Evolutionary conservation across 1,284 basidiomycete species (phyloP).

Genomic region (Xerocomus nothofagi): DNA sequence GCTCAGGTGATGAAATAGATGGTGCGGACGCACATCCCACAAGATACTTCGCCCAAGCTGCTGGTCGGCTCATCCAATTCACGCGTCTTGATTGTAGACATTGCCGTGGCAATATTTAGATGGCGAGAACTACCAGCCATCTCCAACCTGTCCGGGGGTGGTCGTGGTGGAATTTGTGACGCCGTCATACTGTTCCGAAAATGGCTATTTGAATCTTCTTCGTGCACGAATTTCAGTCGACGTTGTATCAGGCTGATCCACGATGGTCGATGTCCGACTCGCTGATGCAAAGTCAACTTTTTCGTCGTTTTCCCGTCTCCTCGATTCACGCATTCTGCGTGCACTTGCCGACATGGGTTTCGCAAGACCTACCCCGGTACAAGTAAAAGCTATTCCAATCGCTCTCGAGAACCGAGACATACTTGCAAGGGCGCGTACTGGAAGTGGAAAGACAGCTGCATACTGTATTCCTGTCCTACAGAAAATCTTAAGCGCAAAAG

Average conservation of each 20-base stretch:
- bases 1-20: background rate
- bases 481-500: constrained; percentile 82
- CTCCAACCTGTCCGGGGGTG: too few relatives aligned
- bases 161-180: too few relatives aligned
- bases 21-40: constrained; percentile 38
- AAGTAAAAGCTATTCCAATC: constrained; percentile 80
- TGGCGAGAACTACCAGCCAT: background rate
- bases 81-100: constrained; percentile 18
- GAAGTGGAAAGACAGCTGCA: constrained; percentile 96
- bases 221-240: background rate
- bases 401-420: constrained; percentile 92
- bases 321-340: constrained; percentile 75
- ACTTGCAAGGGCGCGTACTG: constrained; percentile 90
- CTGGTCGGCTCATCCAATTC: constrained; percentile 13
- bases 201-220: background rate
- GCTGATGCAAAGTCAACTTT: constrained; percentile 59
- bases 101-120: constrained; percentile 7
- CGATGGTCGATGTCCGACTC: constrained; percentile 17
- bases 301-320: constrained; percentile 65
- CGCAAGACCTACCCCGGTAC: constrained; percentile 80
- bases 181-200: constrained; percentile 1
- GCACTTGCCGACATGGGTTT: constrained; percentile 82
- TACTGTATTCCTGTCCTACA: constrained; percentile 93
- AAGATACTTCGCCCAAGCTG: constrained; percentile 26
- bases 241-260: background rate